These are phyloP conservation scores for Laetiporus sulphureus DNA, from an alignment of 1,284 basidiomycete genomes.

Conservation along the genomic window DNA sequence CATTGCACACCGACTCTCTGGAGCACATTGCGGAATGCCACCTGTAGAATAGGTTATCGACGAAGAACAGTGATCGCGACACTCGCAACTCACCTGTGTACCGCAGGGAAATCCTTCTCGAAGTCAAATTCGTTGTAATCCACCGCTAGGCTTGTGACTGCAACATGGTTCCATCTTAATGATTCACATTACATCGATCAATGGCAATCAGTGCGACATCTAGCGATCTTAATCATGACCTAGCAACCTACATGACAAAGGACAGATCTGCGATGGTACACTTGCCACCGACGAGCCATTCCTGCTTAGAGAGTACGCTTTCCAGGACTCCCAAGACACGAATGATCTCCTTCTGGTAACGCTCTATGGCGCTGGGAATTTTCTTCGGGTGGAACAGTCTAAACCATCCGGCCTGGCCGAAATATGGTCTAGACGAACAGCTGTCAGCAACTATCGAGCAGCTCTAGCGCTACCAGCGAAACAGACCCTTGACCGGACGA, in stretches of 20 bases:
- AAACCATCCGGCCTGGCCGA: conserved; percentile 22
- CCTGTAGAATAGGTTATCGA: no score
- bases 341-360: conserved; percentile 23
- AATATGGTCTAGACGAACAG: conserved; percentile 9
- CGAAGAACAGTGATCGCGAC: no score
- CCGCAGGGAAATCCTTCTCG: neutral
- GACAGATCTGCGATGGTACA: conserved; percentile 11
- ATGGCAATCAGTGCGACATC: neutral
- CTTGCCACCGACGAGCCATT: conserved; percentile 13
- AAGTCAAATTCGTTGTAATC: neutral
- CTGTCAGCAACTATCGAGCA: neutral
- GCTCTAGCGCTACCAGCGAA: no score
- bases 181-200: neutral
- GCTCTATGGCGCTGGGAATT: conserved; percentile 19
- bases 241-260: conserved; percentile 9
- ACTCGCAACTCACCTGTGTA: neutral
- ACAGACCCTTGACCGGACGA: conserved; percentile 17
- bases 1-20: no score
- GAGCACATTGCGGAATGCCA: no score
- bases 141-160: neutral
- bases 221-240: no score
- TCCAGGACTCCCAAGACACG: conserved; percentile 26
- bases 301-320: conserved; percentile 10
- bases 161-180: neutral
- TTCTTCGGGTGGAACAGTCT: conserved; percentile 16